Base-by-base conservation (phyloP, 805 yeast genomes). In the Pichia manshurica region DNA sequence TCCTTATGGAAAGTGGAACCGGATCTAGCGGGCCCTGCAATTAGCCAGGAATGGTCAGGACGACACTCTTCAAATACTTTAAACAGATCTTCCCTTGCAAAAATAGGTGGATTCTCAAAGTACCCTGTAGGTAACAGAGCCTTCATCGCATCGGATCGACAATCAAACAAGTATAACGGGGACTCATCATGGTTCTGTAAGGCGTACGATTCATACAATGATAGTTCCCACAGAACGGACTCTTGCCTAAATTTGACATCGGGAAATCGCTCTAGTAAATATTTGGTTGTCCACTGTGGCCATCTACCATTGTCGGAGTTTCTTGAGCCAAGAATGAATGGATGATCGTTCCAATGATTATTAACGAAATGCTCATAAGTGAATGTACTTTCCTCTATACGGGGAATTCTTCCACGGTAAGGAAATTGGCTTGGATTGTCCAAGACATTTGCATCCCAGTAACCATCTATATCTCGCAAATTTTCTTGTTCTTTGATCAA, bases 1-100 rank as follows among this genome's bases (percentile, higher is more conserved):
- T 89, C 97, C 57, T 90, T 89, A 63, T 89, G 97, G 64, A 88
- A 89, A 0, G 95, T 84, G 1, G 95, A 86, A 0, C 96, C 97
- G 7, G 88, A 80, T 42, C 95, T 66, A 19, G 68, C 71, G 2
- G 95, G 89, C 0, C 97, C 97, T 7, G 85, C 74, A 41, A 90
- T 90, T 20, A 89, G 68, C 97, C 97, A 89, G n/a, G 91, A 77
- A 62, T 85, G 84, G 63, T 89, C 96, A 1, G 97, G 97, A 43
- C 96, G 70, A 56, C 85, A 81, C 15, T 66, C 64, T 4, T 53
- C 52, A 15, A 59, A 57, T 10, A 56, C 53, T 21, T 53, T 54
- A 39, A 63, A 58, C n/a, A 79, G 71, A 62, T 87, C 95, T n/a
- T 52, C 42, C 7, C 31, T 20, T 56, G 85, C 56, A 48, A 48